phyloP scores from a whole-genome alignment of 805 yeast species.

The Candida gorgasii region DNA sequence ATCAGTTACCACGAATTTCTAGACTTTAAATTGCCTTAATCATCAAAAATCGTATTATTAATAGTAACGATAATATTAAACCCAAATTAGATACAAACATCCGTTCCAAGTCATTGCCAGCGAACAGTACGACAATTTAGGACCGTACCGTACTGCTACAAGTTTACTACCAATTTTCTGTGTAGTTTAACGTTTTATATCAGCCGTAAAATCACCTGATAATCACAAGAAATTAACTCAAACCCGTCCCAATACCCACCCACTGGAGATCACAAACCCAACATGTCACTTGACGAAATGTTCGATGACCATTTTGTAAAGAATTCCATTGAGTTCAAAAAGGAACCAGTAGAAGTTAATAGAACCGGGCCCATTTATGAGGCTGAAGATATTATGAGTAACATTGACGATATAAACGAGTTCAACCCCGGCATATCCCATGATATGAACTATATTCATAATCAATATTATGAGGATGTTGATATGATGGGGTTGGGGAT shows the following conservation, averaged over 20 bases:
- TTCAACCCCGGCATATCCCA: neutral
- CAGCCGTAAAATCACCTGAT: neutral
- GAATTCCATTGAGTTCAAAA: constrained; percentile 5
- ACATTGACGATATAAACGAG: constrained; percentile 1
- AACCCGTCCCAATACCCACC: too few species aligned
- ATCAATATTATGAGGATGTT: constrained; percentile 3
- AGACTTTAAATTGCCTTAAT: constrained; percentile 8
- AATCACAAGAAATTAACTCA: neutral
- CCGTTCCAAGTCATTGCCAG: neutral
- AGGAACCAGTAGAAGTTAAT: constrained; percentile 1
- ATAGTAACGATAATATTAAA: neutral
- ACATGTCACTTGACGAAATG: constrained; percentile 7
- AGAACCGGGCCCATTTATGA: constrained; percentile 4
- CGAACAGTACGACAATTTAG: too few species aligned
- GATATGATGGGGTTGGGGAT: constrained; percentile 2
- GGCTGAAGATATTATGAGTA: constrained; percentile 5
- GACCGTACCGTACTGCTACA: neutral
- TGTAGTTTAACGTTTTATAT: neutral
- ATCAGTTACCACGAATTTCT: constrained; percentile 6
- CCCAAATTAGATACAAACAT: neutral
- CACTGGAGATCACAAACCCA: neutral
- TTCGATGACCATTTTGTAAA: constrained; percentile 6
- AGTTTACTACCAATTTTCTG: neutral
- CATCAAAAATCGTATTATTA: constrained; percentile 8
- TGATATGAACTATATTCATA: constrained; percentile 7